Base-by-base conservation (phyloP, 106 monocot genomes). In the Narthecium ossifragum region DNA sequence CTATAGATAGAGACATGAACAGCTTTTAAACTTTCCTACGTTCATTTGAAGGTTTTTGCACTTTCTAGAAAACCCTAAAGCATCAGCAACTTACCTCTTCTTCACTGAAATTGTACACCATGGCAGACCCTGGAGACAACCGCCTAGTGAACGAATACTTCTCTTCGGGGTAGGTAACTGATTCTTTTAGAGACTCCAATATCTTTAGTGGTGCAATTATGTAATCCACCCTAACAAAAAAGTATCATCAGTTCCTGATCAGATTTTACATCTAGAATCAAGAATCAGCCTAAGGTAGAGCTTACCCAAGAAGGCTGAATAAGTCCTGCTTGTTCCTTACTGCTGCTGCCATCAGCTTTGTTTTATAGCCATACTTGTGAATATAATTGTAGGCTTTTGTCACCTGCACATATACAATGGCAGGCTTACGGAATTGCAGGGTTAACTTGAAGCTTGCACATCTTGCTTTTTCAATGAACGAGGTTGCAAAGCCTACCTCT, bases 321-420 rank as follows among this genome's bases (percentile, higher is more conserved):
- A 96, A 11, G 45, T 90, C 96, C 61, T 96, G 96, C 61, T 96
- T 96, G 69, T 96, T 96, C 37, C 96, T 83, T 61, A 96, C 65
- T 31, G 96, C 90, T n/a, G 96, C 90, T 22, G 84, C 96, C 90
- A 96, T 96, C 66, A 96, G 56, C 68, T 90, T 96, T 50, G 96
- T 82, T 55, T 96, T 96, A 32, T 86, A 68, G 5, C 85, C 80
- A 67, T 86, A 51, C 73, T 90, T 96, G 73, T 96, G 90, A 54
- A 96, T 96, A 59, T 96, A 96, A 54, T 90, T 87, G 72, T 96
- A 96, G 52, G 90, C 56, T 74, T 90, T 96, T 13, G 78, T 81
- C 46, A 79, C 77, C 93, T 94, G 62, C 18, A 72, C 6, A n/a
- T 41, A 0, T 51, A 25, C 3, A 49, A 18, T n/a, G n/a, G n/a